These are phyloP conservation scores for Yamadazyma jaroonii DNA, from an alignment of 1,139 yeast genomes.

Conservation along the genomic window DNA sequence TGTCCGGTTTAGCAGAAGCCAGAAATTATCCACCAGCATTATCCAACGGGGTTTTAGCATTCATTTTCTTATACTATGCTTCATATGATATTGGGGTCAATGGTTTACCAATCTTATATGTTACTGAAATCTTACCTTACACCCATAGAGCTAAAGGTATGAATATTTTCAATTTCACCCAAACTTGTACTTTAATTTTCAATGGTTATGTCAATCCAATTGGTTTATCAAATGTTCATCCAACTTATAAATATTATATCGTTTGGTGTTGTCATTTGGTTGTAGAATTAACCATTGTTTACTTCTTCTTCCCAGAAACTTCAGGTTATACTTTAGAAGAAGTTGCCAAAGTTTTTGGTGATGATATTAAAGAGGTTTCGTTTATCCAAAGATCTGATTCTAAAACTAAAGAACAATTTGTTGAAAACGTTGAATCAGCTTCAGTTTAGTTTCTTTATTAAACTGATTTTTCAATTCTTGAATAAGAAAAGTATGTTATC, in stretches of 20 bases:
- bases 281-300: constrained; percentile 35
- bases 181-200: constrained; percentile 21
- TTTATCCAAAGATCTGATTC: constrained; percentile 2
- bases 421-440: constrained; percentile 10
- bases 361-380: constrained; percentile 18
- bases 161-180: constrained; percentile 28
- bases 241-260: constrained; percentile 57
- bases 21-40: constrained; percentile 32
- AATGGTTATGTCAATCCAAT: constrained; percentile 54
- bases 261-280: constrained; percentile 44
- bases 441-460: background rate
- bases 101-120: constrained; percentile 37
- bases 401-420: constrained; percentile 7
- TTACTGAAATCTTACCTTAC: constrained; percentile 46
- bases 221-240: constrained; percentile 51
- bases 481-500: background rate
- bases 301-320: constrained; percentile 49
- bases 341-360: constrained; percentile 49
- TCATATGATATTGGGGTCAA: constrained; percentile 39
- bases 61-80: constrained; percentile 41
- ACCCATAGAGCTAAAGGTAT: constrained; percentile 45
- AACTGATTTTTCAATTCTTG: background rate
- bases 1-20: constrained; percentile 34
- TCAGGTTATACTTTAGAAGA: constrained; percentile 54
- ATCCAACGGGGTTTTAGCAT: constrained; percentile 45